Conservation (phyloP, 163 green algal species). For the Scenedesmus sp. region DNA sequence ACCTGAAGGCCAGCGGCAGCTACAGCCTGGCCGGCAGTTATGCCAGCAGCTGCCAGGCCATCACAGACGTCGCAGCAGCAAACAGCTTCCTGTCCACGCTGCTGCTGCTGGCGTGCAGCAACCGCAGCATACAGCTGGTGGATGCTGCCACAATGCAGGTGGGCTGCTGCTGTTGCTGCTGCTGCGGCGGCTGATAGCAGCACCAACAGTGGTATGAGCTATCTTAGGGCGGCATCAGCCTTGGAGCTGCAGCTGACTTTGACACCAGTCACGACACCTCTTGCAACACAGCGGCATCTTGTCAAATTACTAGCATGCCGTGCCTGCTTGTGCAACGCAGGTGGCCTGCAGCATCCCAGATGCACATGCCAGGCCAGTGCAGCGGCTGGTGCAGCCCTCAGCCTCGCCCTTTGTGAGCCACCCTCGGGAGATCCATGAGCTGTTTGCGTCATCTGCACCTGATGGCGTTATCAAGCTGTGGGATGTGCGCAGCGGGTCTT, state of each 20-base stretch:
- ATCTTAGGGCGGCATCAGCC: too few species aligned
- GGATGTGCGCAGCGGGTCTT: constrained; percentile 60
- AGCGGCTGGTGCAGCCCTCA: constrained; percentile 55
- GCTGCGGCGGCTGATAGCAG: too few species aligned
- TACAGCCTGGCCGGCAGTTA: constrained; percentile 58
- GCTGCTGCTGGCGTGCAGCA: constrained; percentile 59
- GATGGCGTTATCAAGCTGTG: constrained; percentile 70
- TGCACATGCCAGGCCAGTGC: constrained; percentile 58
- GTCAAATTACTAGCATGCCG: not conserved
- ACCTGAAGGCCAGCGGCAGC: constrained; percentile 57
- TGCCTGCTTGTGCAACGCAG: constrained; percentile 14
- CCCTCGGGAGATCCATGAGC: constrained; percentile 59
- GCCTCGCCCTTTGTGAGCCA: constrained; percentile 61
- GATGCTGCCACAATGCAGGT: constrained; percentile 58
- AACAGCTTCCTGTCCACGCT: constrained; percentile 71
- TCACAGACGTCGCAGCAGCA: constrained; percentile 55
- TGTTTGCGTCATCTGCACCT: constrained; percentile 66
- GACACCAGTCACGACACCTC: constrained; percentile 7
- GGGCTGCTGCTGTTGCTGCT: not conserved
- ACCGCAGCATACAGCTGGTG: constrained; percentile 62
- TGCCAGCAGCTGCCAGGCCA: constrained; percentile 49
- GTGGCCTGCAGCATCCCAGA: constrained; percentile 48
- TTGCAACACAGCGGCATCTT: not conserved
- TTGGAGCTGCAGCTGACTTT: not conserved
- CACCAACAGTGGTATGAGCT: too few species aligned